Percentiles rank a stretch among this genome's conserved stretches.
Evolutionary conservation across 805 yeast genomes (phyloP).

Genomic region (Ogataea degrootiae): DNA sequence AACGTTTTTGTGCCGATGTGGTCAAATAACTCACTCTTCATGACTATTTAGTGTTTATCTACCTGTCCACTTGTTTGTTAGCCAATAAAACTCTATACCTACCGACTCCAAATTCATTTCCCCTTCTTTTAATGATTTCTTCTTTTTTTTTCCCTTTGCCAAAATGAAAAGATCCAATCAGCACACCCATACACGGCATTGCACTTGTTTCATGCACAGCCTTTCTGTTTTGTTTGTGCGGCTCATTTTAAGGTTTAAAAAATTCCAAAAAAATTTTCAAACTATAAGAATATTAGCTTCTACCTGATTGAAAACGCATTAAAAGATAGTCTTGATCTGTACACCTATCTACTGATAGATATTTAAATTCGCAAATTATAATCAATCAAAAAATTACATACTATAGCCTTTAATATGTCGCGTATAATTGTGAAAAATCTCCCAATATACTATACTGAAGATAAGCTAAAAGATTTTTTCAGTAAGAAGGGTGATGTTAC

Average conservation of each 20-base stretch:
- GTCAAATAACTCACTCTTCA: constrained; percentile 20
- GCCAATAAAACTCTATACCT: too few relatives aligned
- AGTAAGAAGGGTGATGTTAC: constrained; percentile 56
- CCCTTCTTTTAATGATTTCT: too few relatives aligned
- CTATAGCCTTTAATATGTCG: constrained; percentile 45
- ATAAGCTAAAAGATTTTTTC: constrained; percentile 64
- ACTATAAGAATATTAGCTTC: too few relatives aligned
- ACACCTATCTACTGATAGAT: background rate
- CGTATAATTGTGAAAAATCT: constrained; percentile 89
- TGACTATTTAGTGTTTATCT: background rate
- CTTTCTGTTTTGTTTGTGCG: background rate
- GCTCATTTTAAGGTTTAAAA: background rate
- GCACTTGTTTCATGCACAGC: too few relatives aligned
- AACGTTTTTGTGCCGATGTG: constrained; percentile 18
- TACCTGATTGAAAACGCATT: too few relatives aligned
- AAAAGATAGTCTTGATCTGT: background rate
- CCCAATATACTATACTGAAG: constrained; percentile 75
- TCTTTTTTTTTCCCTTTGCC: too few relatives aligned
- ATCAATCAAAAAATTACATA: background rate
- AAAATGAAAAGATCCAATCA: too few relatives aligned
- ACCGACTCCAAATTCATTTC: too few relatives aligned
- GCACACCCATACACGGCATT: too few relatives aligned
- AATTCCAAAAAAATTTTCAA: too few relatives aligned
- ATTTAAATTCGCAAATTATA: background rate
- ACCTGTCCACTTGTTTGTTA: too few relatives aligned